Conservation (phyloP, 2,329 filamentous ascomycete genomes). For the Fusarium bactridioides region DNA sequence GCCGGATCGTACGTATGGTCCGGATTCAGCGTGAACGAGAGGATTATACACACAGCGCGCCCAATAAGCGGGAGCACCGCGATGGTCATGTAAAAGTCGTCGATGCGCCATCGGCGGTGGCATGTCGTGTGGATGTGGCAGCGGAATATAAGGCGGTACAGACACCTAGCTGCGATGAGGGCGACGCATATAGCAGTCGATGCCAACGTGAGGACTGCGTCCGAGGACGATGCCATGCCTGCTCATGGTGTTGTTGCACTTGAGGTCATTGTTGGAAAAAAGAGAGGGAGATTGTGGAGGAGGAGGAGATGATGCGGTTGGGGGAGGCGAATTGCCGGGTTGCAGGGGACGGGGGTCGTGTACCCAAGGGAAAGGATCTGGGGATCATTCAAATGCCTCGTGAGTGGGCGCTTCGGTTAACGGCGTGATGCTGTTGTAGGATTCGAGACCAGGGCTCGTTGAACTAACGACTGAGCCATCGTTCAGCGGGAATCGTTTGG, state of each 20-base stretch:
- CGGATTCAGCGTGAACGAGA: conserved; percentile 41
- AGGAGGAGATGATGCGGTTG: neutral
- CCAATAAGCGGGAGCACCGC: conserved; percentile 43
- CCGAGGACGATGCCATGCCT: conserved; percentile 36
- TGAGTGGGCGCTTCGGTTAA: neutral
- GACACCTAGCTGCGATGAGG: conserved; percentile 42
- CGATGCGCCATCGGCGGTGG: conserved; percentile 44
- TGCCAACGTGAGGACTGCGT: conserved; percentile 40
- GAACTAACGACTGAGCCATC: neutral
- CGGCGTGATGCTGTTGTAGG: neutral
- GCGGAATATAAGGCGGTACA: conserved; percentile 41
- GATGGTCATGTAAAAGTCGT: conserved; percentile 46
- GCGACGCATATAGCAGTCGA: conserved; percentile 40
- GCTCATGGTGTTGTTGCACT: neutral
- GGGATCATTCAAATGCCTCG: neutral
- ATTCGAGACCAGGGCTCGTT: neutral
- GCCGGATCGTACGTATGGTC: conserved; percentile 35
- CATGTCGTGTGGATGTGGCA: conserved; percentile 41
- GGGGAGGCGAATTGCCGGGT: neutral
- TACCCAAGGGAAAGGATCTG: neutral
- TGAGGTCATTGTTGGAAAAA: neutral
- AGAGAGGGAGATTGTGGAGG: neutral
- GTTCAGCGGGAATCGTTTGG: neutral
- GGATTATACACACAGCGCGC: conserved; percentile 37
- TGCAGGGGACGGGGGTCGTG: neutral